Percentiles rank a stretch among this genome's conserved stretches.
Evolutionary conservation across 129 eudicot genomes (phyloP).

Genomic region (Centrapalus pauciflorus): DNA sequence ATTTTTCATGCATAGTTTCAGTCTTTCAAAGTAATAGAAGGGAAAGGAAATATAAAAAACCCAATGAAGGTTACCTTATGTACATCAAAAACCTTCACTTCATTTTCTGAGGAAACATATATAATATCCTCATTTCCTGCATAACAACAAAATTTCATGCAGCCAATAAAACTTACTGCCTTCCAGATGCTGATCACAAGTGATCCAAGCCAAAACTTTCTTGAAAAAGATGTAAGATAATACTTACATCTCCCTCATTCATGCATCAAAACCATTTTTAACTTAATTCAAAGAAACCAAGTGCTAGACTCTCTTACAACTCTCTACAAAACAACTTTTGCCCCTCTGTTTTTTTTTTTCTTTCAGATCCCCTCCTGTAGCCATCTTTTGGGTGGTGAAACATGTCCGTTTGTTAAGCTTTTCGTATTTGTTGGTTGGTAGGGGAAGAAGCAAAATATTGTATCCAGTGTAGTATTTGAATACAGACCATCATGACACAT

Average conservation of each 20-base stretch:
- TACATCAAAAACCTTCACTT: slow-evolving; percentile 79
- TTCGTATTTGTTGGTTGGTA: neutral
- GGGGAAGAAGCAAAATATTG: neutral
- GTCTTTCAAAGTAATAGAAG: neutral
- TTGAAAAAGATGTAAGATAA: neutral
- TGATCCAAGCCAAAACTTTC: neutral
- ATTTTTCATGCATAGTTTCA: neutral
- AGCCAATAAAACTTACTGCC: neutral
- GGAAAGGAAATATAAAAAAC: neutral
- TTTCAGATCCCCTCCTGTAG: too few relatives aligned
- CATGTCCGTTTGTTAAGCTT: too few relatives aligned
- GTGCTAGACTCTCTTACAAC: too few relatives aligned
- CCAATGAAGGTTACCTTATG: slow-evolving; percentile 51
- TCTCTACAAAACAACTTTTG: too few relatives aligned
- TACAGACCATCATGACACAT: neutral
- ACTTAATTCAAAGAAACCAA: neutral
- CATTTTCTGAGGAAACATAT: slow-evolving; percentile 62
- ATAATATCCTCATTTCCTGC: slow-evolving; percentile 81
- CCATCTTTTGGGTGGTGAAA: too few relatives aligned
- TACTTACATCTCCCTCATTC: neutral
- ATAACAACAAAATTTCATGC: slow-evolving; percentile 7
- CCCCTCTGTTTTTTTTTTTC: too few relatives aligned
- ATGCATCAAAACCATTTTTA: neutral
- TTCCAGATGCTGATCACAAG: neutral
- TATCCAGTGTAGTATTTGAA: neutral